Base-by-base conservation (phyloP, 164 flowering plant genomes). In the Umbellularia californica region DNA sequence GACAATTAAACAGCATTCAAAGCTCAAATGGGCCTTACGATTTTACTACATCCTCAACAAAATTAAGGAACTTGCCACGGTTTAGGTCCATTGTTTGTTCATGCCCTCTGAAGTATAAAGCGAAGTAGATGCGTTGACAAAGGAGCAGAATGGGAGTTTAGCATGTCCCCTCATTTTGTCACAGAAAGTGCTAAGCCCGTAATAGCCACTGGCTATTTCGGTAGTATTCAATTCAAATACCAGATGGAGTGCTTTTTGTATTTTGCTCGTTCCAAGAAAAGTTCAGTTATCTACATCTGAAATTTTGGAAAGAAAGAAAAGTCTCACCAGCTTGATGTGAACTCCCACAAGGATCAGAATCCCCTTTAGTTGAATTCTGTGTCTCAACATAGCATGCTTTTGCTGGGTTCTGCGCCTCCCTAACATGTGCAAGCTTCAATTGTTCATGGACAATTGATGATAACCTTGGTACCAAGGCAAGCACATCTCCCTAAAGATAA, bases 381-480 rank as follows among this genome's bases (percentile, higher is more conserved):
- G 76, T n/a, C 62, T 77, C 67, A 72, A 70, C 69, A 77, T 47
- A 66, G 51, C 76, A 41, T 68, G 68, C 58, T 51, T 70, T 68
- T 58, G 27, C 73, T 11, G 17, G 12, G 19, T 30, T 50, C 62
- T 50, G 63, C 5, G 51, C 68, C 75, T 76, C 76, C 73, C 78
- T 81, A 68, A 50, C 71, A 78, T 75, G 72, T 19, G 76, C 72
- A 19, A 72, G 25, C 62, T 71, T 79, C 71, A 84, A 33, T 76
- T 85, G 89, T 75, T 82, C 75, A 68, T 77, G 82, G 70, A 84
- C 77, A 64, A 77, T 35, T 20, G 81, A 78, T 70, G 79, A 79
- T 35, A 88, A 74, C 79, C 89, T 84, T 85, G 89, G 91, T 55
- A 93, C 30, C 72, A 95, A 77, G 68, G 87, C 88, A 75, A 84